Base-by-base conservation (phyloP, 176 grass and related monocot species). In the Carex myosuroides region DNA sequence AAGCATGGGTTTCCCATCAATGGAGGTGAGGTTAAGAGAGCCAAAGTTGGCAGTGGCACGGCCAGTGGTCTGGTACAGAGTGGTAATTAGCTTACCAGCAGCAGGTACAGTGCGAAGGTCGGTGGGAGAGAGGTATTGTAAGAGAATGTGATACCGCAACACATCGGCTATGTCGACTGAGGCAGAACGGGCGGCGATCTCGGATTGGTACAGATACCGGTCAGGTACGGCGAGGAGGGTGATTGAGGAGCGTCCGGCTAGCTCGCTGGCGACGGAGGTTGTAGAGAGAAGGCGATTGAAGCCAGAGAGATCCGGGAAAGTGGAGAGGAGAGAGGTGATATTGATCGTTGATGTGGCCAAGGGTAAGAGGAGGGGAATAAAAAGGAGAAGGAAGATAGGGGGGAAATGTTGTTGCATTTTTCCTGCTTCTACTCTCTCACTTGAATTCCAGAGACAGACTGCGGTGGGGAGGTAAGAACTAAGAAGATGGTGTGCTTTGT, bases 51-150 rank as follows among this genome's bases (percentile, higher is more conserved):
- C 84, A 29, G 91, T 76, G 30, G 95, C 95, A 26, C 95, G 93
- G 14, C 95, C 95, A 30, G 95, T 98, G 62, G 95, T 98, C 89
- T 98, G 95, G 83, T 90, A 98, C 14, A 98, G 91, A 85, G 95
- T 98, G 18, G 91, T 93, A n/a, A 98, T 87, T 55, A 95, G 89
- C 91, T 91, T 93, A 1, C 95, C 95, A 9, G 86, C 70, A 30
- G 85, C 20, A 17, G 95, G 77, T 54, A 98, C 50, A 75, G 70
- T 82, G 30, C 68, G 82, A 60, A 98, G 91, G 63, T 98, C 89
- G 16, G 91, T 53, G 12, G 91, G 91, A 67, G 92, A 91, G 67
- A 98, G 95, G 88, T 93, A 98, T 86, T 98, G 92, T 60, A 98
- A 93, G 13, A 98, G 91, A 71, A 95, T 88, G 83, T 98, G 95